phyloP scores from a whole-genome alignment of 306 rosid genomes.

The Cyamopsis tetragonoloba region DNA sequence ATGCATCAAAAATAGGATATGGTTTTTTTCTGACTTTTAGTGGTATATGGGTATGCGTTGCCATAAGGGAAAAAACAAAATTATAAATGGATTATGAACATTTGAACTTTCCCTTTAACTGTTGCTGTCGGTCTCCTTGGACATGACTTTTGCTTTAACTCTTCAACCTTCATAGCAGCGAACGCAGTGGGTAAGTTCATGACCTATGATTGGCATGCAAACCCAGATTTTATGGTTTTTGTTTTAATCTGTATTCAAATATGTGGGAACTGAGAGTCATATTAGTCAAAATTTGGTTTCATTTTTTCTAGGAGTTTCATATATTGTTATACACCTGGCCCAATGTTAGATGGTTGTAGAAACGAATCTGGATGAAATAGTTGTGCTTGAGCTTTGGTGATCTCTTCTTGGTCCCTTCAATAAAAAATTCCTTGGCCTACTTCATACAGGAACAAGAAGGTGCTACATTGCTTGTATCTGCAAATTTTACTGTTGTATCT shows the following conservation, averaged over 20 bases:
- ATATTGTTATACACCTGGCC: neutral
- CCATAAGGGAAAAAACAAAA: neutral
- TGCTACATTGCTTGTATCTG: constrained; percentile 84
- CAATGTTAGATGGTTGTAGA: constrained; percentile 4
- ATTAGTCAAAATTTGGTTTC: constrained; percentile 2
- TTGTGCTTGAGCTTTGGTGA: neutral
- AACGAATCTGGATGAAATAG: constrained; percentile 1
- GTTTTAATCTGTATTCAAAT: neutral
- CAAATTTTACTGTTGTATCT: constrained; percentile 69
- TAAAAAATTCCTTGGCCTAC: neutral
- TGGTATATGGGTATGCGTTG: neutral
- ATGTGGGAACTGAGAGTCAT: constrained; percentile 6
- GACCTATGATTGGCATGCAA: constrained; percentile 6
- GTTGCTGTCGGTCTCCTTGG: constrained; percentile 8
- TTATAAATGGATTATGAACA: neutral
- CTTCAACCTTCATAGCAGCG: neutral
- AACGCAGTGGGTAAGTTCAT: neutral
- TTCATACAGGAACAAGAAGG: constrained; percentile 83
- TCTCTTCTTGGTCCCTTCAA: constrained; percentile 1
- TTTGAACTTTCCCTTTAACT: neutral
- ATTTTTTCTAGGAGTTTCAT: constrained; percentile 7
- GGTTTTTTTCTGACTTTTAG: neutral
- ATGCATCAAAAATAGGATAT: neutral
- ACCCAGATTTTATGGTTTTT: neutral
- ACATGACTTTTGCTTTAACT: neutral